Percentiles rank a stretch among this genome's conserved stretches.
Evolutionary conservation across 2,329 filamentous ascomycete genomes (phyloP).

Genomic region (Verticillium dahliae): DNA sequence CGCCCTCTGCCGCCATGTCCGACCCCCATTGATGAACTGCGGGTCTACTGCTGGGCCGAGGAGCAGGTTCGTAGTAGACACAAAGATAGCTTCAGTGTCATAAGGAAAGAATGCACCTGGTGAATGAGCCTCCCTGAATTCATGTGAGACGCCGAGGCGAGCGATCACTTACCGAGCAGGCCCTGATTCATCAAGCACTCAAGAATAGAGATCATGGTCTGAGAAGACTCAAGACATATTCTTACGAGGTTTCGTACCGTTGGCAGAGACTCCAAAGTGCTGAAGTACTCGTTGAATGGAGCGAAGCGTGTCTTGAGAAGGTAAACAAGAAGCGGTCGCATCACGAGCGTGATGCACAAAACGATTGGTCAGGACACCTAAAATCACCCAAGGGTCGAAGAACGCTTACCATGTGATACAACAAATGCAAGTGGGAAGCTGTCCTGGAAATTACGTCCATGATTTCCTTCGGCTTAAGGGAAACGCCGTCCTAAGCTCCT

Average conservation of each 20-base stretch:
- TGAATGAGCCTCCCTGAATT: conserved; percentile 34
- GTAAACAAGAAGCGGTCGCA: conserved; percentile 22
- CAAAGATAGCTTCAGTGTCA: conserved; percentile 36
- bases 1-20: conserved; percentile 31
- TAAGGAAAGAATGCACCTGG: conserved; percentile 22
- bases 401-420: conserved; percentile 22
- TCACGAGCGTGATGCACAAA: conserved; percentile 25
- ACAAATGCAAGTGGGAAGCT: conserved; percentile 22
- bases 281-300: conserved; percentile 14
- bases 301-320: conserved; percentile 24
- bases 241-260: conserved; percentile 24
- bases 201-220: conserved; percentile 29
- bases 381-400: too few species aligned
- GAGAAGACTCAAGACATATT: conserved; percentile 26
- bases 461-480: conserved; percentile 20
- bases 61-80: conserved; percentile 34
- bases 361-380: fast-evolving
- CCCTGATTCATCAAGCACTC: conserved; percentile 35
- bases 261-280: conserved; percentile 29
- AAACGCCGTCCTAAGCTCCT: conserved; percentile 22
- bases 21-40: conserved; percentile 24
- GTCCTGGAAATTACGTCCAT: conserved; percentile 25
- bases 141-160: background rate
- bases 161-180: conserved; percentile 31
- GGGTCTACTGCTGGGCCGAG: conserved; percentile 28